phyloP scores from a whole-genome alignment of 192 early-diverging fungal species.

The Backusella parvicylindrica region DNA sequence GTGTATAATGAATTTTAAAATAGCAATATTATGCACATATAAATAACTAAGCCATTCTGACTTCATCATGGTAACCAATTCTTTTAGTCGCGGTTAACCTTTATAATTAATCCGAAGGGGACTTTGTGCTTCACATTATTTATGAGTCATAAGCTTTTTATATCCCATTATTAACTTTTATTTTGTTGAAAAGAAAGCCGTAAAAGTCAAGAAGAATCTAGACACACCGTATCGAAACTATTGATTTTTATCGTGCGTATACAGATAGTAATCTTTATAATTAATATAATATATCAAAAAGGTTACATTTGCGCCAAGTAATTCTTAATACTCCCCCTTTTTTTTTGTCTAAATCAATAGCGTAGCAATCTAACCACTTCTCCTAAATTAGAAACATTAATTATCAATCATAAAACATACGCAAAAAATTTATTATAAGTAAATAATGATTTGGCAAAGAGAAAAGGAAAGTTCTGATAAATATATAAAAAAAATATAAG shows the following conservation, averaged over 20 bases:
- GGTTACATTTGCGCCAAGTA: neutral
- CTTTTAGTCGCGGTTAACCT: neutral
- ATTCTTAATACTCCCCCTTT: neutral
- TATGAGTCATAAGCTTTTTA: neutral
- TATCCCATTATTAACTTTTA: neutral
- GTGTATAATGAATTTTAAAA: neutral
- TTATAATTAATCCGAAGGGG: neutral
- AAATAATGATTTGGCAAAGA: neutral
- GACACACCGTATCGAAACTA: neutral
- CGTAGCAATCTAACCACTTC: neutral
- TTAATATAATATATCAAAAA: neutral
- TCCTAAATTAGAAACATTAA: neutral
- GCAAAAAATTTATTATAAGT: neutral
- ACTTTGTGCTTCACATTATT: neutral
- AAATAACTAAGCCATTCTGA: neutral
- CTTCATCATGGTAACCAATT: neutral
- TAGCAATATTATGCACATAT: neutral
- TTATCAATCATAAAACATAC: neutral
- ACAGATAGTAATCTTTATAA: neutral
- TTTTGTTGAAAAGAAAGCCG: neutral
- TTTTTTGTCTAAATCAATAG: neutral
- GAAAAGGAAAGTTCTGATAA: constrained; percentile 2
- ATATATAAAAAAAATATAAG: neutral
- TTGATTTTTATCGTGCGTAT: too few relatives aligned
- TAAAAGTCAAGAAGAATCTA: neutral